Evolutionary conservation across 352 stramenopile species (phyloP), one percentile per base, ranked within the genome.

Genomic region (Peronospora belbahrii): DNA sequence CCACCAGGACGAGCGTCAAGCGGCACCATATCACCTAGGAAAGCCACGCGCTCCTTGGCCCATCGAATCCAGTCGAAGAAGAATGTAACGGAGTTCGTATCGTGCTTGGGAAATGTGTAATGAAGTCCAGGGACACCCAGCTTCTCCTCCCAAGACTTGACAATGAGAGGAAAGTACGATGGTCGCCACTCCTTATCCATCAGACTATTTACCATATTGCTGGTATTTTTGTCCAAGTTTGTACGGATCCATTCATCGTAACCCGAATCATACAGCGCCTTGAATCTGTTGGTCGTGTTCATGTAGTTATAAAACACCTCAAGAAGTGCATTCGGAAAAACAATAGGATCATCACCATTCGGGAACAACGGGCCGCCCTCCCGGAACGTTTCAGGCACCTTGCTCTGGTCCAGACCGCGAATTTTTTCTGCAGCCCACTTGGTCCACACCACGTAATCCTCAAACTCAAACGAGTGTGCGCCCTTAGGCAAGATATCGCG

Each of bases 31-130:
- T 71, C 59, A 10, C 75, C 75, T 17, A 88, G 48, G 43, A 72
- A 85, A 18, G 56, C 74, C 6, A 88, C 65, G 33, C 77, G 74
- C 37, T 92, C 81, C 49, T 89, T 92, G 9, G 67, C 77, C 81
- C 81, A 92, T 15, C 78, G 78, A 40, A 89, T 35, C 81, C 81
- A 92, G 28, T 75, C 52, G 51, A 85, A 88, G 39, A 81, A 88
- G 40, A 84, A 67, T 13, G 73, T 81, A 20, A 86, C 70, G 20
- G 65, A 68, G 42, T 85, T 87, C 27, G 63, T 52, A 13, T 58
- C 42, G 11, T 46, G 46, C 57, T 92, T 92, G 1, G 74, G 75
- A 27, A 92, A 76, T 14, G 74, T 85, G 56, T 85, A 88, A 9
- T 41, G 62, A 11, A 88, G 41, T 27, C 85, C 63, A 0, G 65